Conservation (phyloP, 2,329 filamentous ascomycete genomes). For the Calonectria ilicicola region DNA sequence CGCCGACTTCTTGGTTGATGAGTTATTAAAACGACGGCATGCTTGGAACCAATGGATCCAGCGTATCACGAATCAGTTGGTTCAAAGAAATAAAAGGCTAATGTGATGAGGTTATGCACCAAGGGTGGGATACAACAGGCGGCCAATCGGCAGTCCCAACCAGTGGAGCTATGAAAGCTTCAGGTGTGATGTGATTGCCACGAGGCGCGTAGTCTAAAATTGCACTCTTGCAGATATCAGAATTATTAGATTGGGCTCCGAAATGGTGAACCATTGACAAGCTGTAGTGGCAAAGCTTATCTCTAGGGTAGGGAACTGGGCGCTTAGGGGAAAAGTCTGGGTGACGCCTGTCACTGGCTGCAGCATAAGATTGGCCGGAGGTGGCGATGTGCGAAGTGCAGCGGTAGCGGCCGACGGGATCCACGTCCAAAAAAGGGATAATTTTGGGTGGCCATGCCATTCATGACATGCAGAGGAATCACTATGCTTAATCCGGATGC, state of each 20-base stretch:
- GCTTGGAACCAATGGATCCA: not conserved
- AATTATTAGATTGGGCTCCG: not conserved
- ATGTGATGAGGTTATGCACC: conserved; percentile 12
- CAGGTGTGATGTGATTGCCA: not conserved
- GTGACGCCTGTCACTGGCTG: conserved; percentile 1
- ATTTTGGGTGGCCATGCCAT: not conserved
- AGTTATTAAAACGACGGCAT: not conserved
- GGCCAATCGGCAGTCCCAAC: conserved; percentile 10
- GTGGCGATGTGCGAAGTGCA: not conserved
- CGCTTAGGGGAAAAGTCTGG: conserved; percentile 4
- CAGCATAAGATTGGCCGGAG: conserved; percentile 1
- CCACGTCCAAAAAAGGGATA: not conserved
- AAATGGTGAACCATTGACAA: not conserved
- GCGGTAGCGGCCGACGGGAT: conserved; percentile 5
- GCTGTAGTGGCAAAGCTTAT: not conserved
- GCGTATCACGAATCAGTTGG: not conserved
- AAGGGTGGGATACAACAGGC: not conserved
- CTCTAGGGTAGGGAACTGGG: conserved; percentile 18
- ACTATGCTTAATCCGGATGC: not conserved
- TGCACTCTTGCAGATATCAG: not conserved
- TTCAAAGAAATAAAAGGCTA: not conserved
- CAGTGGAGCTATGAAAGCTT: not conserved
- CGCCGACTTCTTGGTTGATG: not conserved
- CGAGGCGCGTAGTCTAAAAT: not conserved
- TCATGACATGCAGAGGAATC: not conserved